Evolutionary conservation across 2,329 filamentous ascomycete species (phyloP).

Genomic region (Ambrosiella cleistominuta): DNA sequence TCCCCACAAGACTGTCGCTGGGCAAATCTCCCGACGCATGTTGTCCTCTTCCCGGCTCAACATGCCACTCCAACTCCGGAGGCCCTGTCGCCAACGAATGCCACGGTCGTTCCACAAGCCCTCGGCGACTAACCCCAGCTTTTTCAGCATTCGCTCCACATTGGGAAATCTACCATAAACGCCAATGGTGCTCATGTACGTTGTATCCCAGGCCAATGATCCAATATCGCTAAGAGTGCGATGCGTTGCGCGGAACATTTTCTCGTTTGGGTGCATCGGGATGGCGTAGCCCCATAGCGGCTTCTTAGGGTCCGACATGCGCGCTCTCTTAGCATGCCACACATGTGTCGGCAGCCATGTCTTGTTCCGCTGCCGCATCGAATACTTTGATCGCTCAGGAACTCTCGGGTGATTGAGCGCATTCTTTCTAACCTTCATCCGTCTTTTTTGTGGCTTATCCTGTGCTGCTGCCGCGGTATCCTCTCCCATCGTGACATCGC

Average conservation of each 20-base stretch:
- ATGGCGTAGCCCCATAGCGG: slow-evolving; percentile 84
- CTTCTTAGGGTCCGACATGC: slow-evolving; percentile 62
- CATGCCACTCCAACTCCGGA: slow-evolving; percentile 30
- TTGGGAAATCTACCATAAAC: slow-evolving; percentile 50
- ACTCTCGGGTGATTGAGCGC: slow-evolving; percentile 41
- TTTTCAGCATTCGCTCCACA: slow-evolving; percentile 47
- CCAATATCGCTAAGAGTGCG: slow-evolving; percentile 59
- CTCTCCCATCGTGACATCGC: slow-evolving; percentile 4
- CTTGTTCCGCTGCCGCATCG: slow-evolving; percentile 72
- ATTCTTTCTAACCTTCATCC: slow-evolving; percentile 54
- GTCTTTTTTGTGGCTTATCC: slow-evolving; percentile 13
- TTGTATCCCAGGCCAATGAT: slow-evolving; percentile 79
- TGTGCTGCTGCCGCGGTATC: neutral
- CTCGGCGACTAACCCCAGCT: slow-evolving; percentile 43
- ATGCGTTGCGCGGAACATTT: slow-evolving; percentile 77
- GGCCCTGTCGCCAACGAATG: slow-evolving; percentile 49
- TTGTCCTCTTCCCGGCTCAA: slow-evolving; percentile 37
- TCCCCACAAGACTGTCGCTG: slow-evolving; percentile 55
- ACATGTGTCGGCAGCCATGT: slow-evolving; percentile 90
- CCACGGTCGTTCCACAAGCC: slow-evolving; percentile 46
- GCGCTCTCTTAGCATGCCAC: slow-evolving; percentile 83
- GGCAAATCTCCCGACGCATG: slow-evolving; percentile 43
- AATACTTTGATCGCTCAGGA: slow-evolving; percentile 46
- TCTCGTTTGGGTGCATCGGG: slow-evolving; percentile 70
- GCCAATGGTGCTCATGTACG: slow-evolving; percentile 77